Base-by-base conservation (phyloP, 257 asterid species). In the Nicotiana sylvestris region DNA sequence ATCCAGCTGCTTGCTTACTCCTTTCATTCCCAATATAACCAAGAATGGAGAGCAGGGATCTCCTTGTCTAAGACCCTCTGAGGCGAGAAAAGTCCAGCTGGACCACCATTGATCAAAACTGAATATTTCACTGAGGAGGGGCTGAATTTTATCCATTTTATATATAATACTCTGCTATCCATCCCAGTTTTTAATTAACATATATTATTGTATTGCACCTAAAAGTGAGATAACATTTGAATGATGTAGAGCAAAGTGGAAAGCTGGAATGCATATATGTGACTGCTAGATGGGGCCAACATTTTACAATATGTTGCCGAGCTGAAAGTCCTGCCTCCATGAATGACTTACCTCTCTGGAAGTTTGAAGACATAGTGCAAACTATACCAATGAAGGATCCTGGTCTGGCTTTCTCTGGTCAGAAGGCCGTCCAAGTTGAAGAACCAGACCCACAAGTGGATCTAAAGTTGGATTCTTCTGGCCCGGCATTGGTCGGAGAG, bases 381-480 rank as follows among this genome's bases (percentile, higher is more conserved):
- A 91, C 95, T 78, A 90, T 79, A 77, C 99, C 99, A 76, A 90
- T 87, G 39, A 93, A 91, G 90, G 97, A 96, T 91, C 98, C 95
- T 66, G 88, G 92, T 87, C 92, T 96, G 84, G 97, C 99, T 29
- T 90, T 89, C 82, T 94, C 98, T 51, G 99, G 99, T 82, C 99
- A 90, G 90, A 96, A 94, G 86, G 97, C 98, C 61, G 91, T 92
- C 82, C 98, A 94, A 88, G 97, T 96, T 76, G 99, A 96, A 92
- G 99, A 96, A 86, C 97, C 98, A 21, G 98, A 96, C 76, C 99
- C 99, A 27, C 98, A 92, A 89, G 97, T 96, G 62, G 99, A 96
- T 88, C 91, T 96, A 70, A 86, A 82, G 82, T 89, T 96, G 85
- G 92, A 86, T 85, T 92, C 96, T 69, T 84, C 89, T 27, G 97